Conservation (phyloP, 192 early-diverging fungal genomes). For the Backusella liffmaniae region DNA sequence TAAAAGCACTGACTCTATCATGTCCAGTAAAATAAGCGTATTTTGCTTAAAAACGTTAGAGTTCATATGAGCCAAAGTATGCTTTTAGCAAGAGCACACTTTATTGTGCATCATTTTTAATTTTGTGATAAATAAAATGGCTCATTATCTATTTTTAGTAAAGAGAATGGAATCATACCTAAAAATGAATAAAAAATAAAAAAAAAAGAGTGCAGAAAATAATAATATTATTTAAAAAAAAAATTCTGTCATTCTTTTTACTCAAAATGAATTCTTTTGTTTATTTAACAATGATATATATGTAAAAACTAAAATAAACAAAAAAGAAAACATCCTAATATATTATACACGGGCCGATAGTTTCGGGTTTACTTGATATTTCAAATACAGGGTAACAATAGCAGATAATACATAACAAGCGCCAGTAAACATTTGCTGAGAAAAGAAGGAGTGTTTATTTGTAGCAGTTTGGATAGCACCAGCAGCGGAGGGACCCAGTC, state of each 20-base stretch:
- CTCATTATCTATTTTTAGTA: no score
- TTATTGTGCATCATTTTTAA: no score
- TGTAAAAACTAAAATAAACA: background rate
- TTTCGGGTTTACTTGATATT: background rate
- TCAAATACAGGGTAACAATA: slow-evolving; percentile 10
- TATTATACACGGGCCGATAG: background rate
- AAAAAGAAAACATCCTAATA: background rate
- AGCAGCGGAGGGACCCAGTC: slow-evolving; percentile 31
- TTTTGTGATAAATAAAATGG: no score
- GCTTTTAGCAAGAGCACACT: no score
- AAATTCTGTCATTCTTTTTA: background rate
- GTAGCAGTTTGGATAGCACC: slow-evolving; percentile 32
- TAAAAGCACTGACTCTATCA: no score
- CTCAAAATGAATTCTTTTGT: background rate
- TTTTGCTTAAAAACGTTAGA: no score
- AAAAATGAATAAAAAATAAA: no score
- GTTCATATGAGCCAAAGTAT: no score
- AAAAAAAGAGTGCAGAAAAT: no score
- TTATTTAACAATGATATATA: background rate
- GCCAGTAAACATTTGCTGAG: slow-evolving; percentile 44
- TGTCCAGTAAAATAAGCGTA: no score
- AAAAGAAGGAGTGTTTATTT: slow-evolving; percentile 26
- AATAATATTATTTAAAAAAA: no score
- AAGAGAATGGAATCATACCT: no score
- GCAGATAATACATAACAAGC: background rate